Evolutionary conservation across 2,329 filamentous ascomycete species (phyloP), one percentile per base, ranked within the genome.

Genomic region (Clarireedia homoeocarpa): DNA sequence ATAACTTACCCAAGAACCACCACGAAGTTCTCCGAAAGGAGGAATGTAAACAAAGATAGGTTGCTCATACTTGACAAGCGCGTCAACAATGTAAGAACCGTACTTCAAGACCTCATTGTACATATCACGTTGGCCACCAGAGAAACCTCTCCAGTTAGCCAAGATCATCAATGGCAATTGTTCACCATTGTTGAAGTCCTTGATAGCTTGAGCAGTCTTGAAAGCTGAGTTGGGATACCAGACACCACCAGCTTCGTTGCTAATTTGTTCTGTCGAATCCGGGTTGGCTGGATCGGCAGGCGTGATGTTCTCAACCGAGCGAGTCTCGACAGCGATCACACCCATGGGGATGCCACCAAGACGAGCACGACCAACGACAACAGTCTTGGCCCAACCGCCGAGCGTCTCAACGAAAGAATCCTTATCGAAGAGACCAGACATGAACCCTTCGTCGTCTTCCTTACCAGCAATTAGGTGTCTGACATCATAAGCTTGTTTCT

Each of bases 41-140:
- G 94, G 94, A 69, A 99, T 99, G 79, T 99, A 99, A 62, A 99
- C 90, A 71, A 99, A 99, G 74, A 99, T 86, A 55, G 94, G 94
- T 79, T 99, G 94, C 79, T 99, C 89, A 71, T 90, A 99, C 77
- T 96, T 95, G 79, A 96, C 91, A 48, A 99, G 86, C 55, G 92
- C 92, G 69, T 99, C 94, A 65, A 99, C 94, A 70, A 99, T 99
- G 81, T 94, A 97, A 17, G 92, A 96, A 70, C 94, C 94, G 70
- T 99, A 99, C 80, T 99, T 99, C 74, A 99, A 84, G 15, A 99
- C 94, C 76, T 99, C 94, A 77, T 97, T 96, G 84, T 95, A 99
- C 94, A 99, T 99, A 75, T 99, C 94, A 66, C 92, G 90, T 77
- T 99, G 94, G 63, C 94, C 94, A 78, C 94, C 94, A 65, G 94